These are phyloP conservation scores for Boletus semigastroideus DNA, from an alignment of 1,284 basidiomycete species.

Conservation along the genomic window DNA sequence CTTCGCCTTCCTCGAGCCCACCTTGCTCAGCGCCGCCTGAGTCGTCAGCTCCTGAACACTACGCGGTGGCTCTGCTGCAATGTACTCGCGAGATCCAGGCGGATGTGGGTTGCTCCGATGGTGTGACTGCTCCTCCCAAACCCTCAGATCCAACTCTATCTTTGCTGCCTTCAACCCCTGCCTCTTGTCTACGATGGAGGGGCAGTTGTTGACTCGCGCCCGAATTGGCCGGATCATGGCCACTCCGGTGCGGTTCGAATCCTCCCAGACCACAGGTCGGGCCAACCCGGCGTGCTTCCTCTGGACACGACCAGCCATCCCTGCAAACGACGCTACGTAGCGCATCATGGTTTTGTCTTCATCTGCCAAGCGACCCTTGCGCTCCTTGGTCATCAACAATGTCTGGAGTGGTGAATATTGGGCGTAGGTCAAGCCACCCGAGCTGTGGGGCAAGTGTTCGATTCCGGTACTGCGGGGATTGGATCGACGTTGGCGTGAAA, in stretches of 20 bases:
- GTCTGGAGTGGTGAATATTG: constrained; percentile 52
- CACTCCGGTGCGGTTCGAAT: constrained; percentile 28
- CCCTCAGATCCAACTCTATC: constrained; percentile 31
- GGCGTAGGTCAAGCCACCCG: constrained; percentile 62
- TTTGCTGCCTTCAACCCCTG: constrained; percentile 39
- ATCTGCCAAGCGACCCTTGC: constrained; percentile 59
- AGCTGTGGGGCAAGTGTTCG: constrained; percentile 62
- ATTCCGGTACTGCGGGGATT: constrained; percentile 42
- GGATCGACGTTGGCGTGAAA: constrained; percentile 32
- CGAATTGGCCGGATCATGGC: constrained; percentile 29
- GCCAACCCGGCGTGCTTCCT: constrained; percentile 20
- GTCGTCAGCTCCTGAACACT: constrained; percentile 25
- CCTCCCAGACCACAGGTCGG: constrained; percentile 31
- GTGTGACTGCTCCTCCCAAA: constrained; percentile 27
- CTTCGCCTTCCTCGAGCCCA: not conserved
- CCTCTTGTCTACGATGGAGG: constrained; percentile 39
- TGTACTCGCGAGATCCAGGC: constrained; percentile 41
- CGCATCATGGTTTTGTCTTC: constrained; percentile 7
- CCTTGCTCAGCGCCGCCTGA: constrained; percentile 4
- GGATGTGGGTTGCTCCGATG: constrained; percentile 31
- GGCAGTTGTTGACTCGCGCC: constrained; percentile 27
- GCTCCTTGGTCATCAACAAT: constrained; percentile 47
- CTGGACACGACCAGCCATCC: constrained; percentile 30
- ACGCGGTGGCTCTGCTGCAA: constrained; percentile 30
- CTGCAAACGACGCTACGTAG: constrained; percentile 35